These are phyloP conservation scores for Yarrowia keelungensis DNA, from an alignment of 805 yeast genomes.

Conservation along the genomic window DNA sequence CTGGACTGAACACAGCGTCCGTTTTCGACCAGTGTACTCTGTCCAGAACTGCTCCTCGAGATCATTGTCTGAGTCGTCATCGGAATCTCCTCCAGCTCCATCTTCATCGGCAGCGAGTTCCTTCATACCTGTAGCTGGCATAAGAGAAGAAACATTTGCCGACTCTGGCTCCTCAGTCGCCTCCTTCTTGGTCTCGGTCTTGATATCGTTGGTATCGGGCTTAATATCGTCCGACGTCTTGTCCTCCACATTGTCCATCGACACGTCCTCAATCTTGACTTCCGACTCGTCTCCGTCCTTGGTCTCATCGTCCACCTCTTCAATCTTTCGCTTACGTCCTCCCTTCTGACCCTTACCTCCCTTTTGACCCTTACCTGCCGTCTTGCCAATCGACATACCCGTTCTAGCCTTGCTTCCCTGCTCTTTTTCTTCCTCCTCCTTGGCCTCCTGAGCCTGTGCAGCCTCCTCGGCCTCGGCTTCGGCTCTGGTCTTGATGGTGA, in stretches of 20 bases:
- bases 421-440: slow-evolving; percentile 42
- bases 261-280: slow-evolving; percentile 13
- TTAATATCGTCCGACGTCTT: background rate
- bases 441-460: slow-evolving; percentile 38
- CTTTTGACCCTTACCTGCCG: slow-evolving; percentile 43
- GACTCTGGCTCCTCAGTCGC: slow-evolving; percentile 13
- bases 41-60: slow-evolving; percentile 85
- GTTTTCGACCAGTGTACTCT: slow-evolving; percentile 74
- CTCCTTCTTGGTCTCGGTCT: background rate
- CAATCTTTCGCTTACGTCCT: slow-evolving; percentile 46
- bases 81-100: slow-evolving; percentile 42
- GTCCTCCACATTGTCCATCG: slow-evolving; percentile 14
- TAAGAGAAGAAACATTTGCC: background rate
- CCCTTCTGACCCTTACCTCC: slow-evolving; percentile 46
- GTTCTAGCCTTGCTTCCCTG: slow-evolving; percentile 46
- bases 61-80: slow-evolving; percentile 54
- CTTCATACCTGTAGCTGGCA: background rate
- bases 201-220: background rate
- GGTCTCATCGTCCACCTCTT: slow-evolving; percentile 42
- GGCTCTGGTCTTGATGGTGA: slow-evolving; percentile 64
- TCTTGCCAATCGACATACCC: slow-evolving; percentile 45
- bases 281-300: slow-evolving; percentile 22
- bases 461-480: slow-evolving; percentile 53
- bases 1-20: slow-evolving; percentile 75
- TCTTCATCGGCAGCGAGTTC: slow-evolving; percentile 20